A percentile compares a stretch with the other conserved stretches of the same genome.
These are phyloP conservation scores for Chaetomium olivaceum DNA, from an alignment of 2,329 filamentous ascomycete genomes.

Conservation along the genomic window DNA sequence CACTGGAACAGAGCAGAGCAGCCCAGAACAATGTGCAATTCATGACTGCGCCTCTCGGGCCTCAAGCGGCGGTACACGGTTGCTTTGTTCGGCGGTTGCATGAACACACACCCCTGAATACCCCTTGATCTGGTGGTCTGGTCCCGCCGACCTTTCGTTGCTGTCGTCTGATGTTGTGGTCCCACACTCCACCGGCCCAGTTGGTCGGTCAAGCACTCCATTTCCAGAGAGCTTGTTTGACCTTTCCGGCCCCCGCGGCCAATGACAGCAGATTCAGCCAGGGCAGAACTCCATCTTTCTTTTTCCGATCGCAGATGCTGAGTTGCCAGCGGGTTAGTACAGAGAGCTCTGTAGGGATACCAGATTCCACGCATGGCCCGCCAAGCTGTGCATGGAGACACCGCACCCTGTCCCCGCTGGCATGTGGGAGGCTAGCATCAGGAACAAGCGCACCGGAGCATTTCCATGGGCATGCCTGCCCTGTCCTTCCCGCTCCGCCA, in stretches of 20 bases:
- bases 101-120: constrained; percentile 29
- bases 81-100: constrained; percentile 22
- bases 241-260: constrained; percentile 23
- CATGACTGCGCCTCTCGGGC: neutral
- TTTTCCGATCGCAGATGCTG: constrained; percentile 20
- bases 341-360: neutral
- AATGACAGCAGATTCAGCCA: constrained; percentile 16
- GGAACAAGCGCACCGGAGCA: constrained; percentile 19
- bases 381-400: constrained; percentile 19
- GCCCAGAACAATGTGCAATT: neutral
- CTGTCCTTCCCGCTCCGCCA: constrained; percentile 2
- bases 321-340: constrained; percentile 4
- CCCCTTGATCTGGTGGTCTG: constrained; percentile 20
- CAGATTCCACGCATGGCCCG: constrained; percentile 8
- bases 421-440: constrained; percentile 17
- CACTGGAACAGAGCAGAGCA: too few relatives aligned
- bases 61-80: neutral
- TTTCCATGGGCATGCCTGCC: constrained; percentile 19
- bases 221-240: constrained; percentile 28
- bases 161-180: constrained; percentile 23
- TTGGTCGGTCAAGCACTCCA: constrained; percentile 16
- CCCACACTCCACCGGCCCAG: constrained; percentile 7
- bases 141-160: constrained; percentile 18
- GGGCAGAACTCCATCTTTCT: constrained; percentile 23
- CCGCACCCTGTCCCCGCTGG: constrained; percentile 10